Evolutionary conservation across 305 asterid genomes (phyloP).

Genomic region (Fraxinus ornus): DNA sequence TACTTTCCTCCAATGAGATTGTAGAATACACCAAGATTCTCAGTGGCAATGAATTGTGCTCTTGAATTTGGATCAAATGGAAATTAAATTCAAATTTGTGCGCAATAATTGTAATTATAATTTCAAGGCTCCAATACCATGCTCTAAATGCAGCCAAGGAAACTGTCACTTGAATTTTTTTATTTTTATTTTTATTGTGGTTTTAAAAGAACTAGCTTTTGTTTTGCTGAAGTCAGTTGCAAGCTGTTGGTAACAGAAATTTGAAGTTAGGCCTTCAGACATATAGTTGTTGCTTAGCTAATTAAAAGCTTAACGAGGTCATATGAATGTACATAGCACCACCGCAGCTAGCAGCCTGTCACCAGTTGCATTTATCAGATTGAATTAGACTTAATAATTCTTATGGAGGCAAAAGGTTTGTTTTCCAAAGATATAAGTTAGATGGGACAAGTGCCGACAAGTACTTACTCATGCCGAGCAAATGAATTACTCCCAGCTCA

Average conservation of each 20-base stretch:
- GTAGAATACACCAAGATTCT: not conserved
- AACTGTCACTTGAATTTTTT: not conserved
- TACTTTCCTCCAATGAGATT: not conserved
- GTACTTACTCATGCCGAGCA: no score
- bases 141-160: not conserved
- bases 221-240: no score
- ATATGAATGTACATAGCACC: not conserved
- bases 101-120: not conserved
- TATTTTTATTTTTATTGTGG: no score
- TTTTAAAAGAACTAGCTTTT: no score
- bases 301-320: not conserved
- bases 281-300: not conserved
- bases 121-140: not conserved
- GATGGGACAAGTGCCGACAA: no score
- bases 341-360: not conserved
- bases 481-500: not conserved
- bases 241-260: not conserved
- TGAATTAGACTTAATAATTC: not conserved
- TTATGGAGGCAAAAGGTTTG: not conserved
- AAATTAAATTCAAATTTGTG: not conserved
- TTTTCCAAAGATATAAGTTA: not conserved
- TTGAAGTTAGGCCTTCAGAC: not conserved
- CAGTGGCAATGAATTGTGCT: not conserved
- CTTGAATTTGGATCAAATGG: not conserved
- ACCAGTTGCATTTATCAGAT: not conserved